Evolutionary conservation across 2,329 filamentous ascomycete species (phyloP).

Genomic region (Colletotrichum ledebouriae): DNA sequence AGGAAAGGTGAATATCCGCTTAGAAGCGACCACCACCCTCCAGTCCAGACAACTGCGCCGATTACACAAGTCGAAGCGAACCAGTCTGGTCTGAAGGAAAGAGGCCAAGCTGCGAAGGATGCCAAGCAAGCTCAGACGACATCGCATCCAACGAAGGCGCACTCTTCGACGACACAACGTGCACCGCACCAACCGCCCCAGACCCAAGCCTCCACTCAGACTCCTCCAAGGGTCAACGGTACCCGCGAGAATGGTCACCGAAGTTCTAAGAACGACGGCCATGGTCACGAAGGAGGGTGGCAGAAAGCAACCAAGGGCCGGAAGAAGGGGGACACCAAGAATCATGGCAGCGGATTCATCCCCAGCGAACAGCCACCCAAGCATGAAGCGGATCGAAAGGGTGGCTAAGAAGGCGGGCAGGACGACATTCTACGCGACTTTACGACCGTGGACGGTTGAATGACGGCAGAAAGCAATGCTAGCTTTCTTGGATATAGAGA

Average conservation of each 20-base stretch:
- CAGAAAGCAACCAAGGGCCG: constrained; percentile 69
- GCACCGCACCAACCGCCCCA: constrained; percentile 48
- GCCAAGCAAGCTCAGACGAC: constrained; percentile 46
- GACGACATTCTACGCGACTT: not conserved
- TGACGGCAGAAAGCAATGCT: constrained; percentile 19
- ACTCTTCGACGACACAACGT: constrained; percentile 26
- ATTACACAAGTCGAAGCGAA: constrained; percentile 20
- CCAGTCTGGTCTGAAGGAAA: constrained; percentile 17
- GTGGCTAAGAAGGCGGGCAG: constrained; percentile 60
- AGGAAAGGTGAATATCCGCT: constrained; percentile 55
- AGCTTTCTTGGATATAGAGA: constrained; percentile 38
- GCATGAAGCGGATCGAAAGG: constrained; percentile 73
- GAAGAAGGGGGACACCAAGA: constrained; percentile 67
- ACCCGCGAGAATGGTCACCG: constrained; percentile 67
- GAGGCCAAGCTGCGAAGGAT: constrained; percentile 45
- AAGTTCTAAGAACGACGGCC: constrained; percentile 67
- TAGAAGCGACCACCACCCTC: constrained; percentile 31
- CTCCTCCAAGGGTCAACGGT: constrained; percentile 55
- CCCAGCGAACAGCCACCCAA: constrained; percentile 67
- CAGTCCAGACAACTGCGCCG: constrained; percentile 38
- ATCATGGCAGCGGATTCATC: constrained; percentile 54
- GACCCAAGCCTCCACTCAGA: constrained; percentile 43
- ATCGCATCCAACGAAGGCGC: constrained; percentile 44
- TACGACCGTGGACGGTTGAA: too few species aligned
- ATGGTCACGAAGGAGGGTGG: constrained; percentile 63